These are phyloP conservation scores for Boletus tylopilopsis DNA, from an alignment of 768 basidiomycete genomes.

Conservation along the genomic window DNA sequence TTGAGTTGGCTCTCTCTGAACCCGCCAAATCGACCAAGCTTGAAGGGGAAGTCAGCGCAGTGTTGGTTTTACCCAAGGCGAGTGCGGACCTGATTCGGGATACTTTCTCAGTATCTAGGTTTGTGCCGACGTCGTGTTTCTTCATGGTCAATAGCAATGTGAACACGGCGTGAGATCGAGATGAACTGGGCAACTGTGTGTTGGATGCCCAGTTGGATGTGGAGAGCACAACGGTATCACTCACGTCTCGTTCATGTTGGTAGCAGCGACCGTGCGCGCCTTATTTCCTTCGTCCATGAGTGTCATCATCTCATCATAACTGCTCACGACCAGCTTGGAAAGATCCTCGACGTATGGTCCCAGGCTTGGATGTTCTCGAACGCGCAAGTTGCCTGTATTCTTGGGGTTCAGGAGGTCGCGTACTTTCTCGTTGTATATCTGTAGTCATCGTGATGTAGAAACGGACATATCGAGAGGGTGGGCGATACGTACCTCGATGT, in stretches of 20 bases:
- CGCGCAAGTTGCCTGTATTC: constrained; percentile 93
- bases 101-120: constrained; percentile 96
- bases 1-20: constrained; percentile 95
- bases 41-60: constrained; percentile 9
- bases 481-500: constrained; percentile 69
- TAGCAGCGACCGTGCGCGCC: constrained; percentile 96
- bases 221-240: constrained; percentile 24
- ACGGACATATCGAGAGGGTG: neutral
- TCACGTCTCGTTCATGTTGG: constrained; percentile 99
- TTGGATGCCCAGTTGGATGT: neutral
- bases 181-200: constrained; percentile 53
- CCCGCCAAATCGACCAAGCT: constrained; percentile 96
- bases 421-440: constrained; percentile 98
- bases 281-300: constrained; percentile 99
- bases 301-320: constrained; percentile 96
- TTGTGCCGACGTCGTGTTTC: constrained; percentile 76
- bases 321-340: constrained; percentile 86
- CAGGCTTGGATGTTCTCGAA: constrained; percentile 93
- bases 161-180: constrained; percentile 97
- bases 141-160: constrained; percentile 94
- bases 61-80: neutral
- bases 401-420: constrained; percentile 96
- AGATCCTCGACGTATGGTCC: constrained; percentile 99
- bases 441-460: neutral
- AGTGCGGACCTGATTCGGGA: constrained; percentile 81